Base-by-base conservation (phyloP, 1,284 basidiomycete species). In the Cryptococcus hybrid region DNA sequence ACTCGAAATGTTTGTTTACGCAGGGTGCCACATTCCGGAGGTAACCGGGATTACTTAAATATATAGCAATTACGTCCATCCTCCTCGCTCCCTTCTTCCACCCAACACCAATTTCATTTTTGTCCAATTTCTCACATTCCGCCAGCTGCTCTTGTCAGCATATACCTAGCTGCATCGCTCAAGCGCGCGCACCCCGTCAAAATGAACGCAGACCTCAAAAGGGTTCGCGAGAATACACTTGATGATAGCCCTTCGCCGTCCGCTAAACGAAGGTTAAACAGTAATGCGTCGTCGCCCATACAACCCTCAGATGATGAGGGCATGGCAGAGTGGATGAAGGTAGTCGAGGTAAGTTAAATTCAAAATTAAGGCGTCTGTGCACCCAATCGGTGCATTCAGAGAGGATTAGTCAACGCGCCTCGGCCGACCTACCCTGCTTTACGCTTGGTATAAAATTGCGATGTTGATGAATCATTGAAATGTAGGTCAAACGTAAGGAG, bases 401-500 rank as follows among this genome's bases (percentile, higher is more conserved):
- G 24, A 24, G 24, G 24, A 24, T 24, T 13, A 9, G 47, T 13
- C 43, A 45, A 45, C 12, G 43, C 11, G 43, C 12, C 7, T 45
- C 43, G 43, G 12, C 12, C 7, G 43, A 45, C 12, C n/a, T 15
- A 24, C n/a, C 24, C 6, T 24, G n/a, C 43, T 11, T 24, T 24
- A 24, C 24, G 24, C 24, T 24, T 24, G 24, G 24, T 24, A n/a
- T 42, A 42, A 42, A 42, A 42, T n/a, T 9, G 9, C n/a, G 40
- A 11, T 42, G 43, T 30, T 11, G 47, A 46, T 55, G 42, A 51
- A 38, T 18, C 6, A 24, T 48, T 18, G 15, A 15, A 45, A 34
- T 43, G 34, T n/a, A 90, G 87, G 78, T 82, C 18, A 88, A 88
- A 74, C 86, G 90, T 59, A 96, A 97, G 78, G 91, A 94, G 73